Base-by-base conservation (phyloP, 2,329 filamentous ascomycete species). In the Colletotrichum agaves region DNA sequence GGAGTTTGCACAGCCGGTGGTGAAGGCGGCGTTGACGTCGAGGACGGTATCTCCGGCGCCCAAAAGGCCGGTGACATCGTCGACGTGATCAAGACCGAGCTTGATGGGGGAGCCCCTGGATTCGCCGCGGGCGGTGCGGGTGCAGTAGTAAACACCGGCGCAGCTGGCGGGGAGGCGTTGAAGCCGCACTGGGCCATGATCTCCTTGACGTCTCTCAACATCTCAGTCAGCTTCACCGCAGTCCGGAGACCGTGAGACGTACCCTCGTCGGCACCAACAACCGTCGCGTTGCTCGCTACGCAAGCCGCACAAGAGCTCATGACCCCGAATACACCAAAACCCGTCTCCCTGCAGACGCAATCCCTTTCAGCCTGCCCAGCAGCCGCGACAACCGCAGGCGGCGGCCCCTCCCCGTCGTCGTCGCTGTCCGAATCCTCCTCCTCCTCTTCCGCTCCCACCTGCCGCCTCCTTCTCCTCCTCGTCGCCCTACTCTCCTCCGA, bases 121-220 rank as follows among this genome's bases (percentile, higher is more conserved):
- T 52, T 47, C 15, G 27, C 56, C 10, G 23, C 52, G 10, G 41
- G 37, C 13, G 46, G 15, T 5, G 31, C 23, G 3, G 46, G 5
- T 10, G 60, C 50, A 5, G 60, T 37, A 2, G 27, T 49, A 1
- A n/a, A 46, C 5, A 12, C n/a, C n/a, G 19, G 21, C 2, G 50
- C 31, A 39, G 19, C 17, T 7, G 33, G 46, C 35, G 61, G 33
- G 15, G 41, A 23, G 4, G 53, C 17, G 8, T 39, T 15, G 37
- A 68, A 68, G 10, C 65, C 65, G 43, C 65, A 68, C 10, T 66
- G 39, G 37, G 46, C 61, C 13, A 68, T 68, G 33, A 68, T 50
- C 33, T 66, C 53, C 33, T 35, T 59, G 49, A 68, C 66, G 19
- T 68, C 65, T 68, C n/a, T n/a, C n/a, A 0, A 1, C 2, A 1